Evolutionary conservation across 1,284 basidiomycete genomes (phyloP).

Genomic region (Testicularia cyperi): DNA sequence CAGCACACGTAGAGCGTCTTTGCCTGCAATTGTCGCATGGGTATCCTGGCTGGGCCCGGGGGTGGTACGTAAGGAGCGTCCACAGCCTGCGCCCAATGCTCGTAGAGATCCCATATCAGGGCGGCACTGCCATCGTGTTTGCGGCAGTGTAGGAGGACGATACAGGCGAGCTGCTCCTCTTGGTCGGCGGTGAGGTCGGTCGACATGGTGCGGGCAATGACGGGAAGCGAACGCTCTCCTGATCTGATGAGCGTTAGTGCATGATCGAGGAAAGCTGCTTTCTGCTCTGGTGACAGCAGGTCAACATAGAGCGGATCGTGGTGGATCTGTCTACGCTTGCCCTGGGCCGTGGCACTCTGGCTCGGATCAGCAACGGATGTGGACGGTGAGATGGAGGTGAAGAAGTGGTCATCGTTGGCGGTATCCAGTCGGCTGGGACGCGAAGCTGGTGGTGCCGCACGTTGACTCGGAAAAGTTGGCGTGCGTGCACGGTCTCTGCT

Average conservation of each 20-base stretch:
- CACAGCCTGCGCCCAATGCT: conserved; percentile 2
- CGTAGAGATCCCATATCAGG: conserved; percentile 19
- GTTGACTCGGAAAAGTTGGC: no score
- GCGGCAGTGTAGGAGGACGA: conserved; percentile 8
- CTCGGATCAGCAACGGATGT: neutral
- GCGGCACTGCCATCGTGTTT: conserved; percentile 3
- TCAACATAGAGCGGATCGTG: conserved; percentile 8
- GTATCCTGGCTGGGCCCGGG: conserved; percentile 1
- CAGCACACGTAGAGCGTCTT: conserved; percentile 19
- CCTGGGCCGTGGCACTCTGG: neutral
- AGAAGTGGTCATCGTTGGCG: conserved; percentile 6
- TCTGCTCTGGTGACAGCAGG: neutral
- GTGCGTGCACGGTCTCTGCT: no score
- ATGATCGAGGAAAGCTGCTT: conserved; percentile 4
- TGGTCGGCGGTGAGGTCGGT: neutral
- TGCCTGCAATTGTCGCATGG: conserved; percentile 15
- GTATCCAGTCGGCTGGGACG: neutral
- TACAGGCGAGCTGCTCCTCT: conserved; percentile 14
- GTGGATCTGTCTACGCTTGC: neutral
- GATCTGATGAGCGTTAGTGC: conserved; percentile 6
- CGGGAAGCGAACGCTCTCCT: conserved; percentile 20
- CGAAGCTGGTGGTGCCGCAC: neutral
- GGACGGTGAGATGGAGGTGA: conserved; percentile 11
- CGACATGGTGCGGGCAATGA: conserved; percentile 2
- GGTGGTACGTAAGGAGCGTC: neutral